These are phyloP conservation scores for Calophaca sinica DNA, from an alignment of 306 rosid genomes.

Conservation along the genomic window DNA sequence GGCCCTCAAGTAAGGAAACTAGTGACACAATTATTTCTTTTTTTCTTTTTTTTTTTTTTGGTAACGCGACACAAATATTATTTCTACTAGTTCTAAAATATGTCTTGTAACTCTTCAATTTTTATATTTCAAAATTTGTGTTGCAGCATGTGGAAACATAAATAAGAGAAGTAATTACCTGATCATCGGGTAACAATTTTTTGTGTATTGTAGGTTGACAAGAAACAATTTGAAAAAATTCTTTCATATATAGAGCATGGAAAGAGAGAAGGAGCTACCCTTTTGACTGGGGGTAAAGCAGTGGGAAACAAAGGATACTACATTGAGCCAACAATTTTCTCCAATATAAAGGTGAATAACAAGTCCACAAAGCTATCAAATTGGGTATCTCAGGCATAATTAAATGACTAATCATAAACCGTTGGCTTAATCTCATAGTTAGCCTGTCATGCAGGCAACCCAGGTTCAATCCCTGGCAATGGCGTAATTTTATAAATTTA, in stretches of 20 bases:
- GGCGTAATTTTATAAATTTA: too few relatives aligned
- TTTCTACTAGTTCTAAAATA: neutral
- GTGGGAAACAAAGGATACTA: slow-evolving; percentile 73
- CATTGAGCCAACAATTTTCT: slow-evolving; percentile 79
- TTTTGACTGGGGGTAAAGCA: slow-evolving; percentile 74
- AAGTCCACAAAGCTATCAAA: neutral
- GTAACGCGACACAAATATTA: neutral
- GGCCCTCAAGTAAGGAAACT: slow-evolving; percentile 73
- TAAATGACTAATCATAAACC: neutral
- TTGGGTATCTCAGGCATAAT: neutral
- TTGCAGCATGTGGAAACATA: too few relatives aligned
- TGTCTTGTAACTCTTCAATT: too few relatives aligned
- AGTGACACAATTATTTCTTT: neutral
- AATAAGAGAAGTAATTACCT: too few relatives aligned
- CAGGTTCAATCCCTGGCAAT: too few relatives aligned
- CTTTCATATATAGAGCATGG: slow-evolving; percentile 77
- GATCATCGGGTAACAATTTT: neutral
- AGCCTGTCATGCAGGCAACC: too few relatives aligned
- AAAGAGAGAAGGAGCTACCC: slow-evolving; percentile 84
- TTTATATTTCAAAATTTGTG: too few relatives aligned
- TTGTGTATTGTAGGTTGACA: slow-evolving; percentile 59
- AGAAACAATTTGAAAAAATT: slow-evolving; percentile 67
- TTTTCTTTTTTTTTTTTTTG: too few relatives aligned
- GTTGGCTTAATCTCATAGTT: too few relatives aligned
- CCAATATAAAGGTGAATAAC: slow-evolving; percentile 61